Evolutionary conservation across 2,329 filamentous ascomycete genomes (phyloP).

Genomic region (Colletotrichum acutatum): DNA sequence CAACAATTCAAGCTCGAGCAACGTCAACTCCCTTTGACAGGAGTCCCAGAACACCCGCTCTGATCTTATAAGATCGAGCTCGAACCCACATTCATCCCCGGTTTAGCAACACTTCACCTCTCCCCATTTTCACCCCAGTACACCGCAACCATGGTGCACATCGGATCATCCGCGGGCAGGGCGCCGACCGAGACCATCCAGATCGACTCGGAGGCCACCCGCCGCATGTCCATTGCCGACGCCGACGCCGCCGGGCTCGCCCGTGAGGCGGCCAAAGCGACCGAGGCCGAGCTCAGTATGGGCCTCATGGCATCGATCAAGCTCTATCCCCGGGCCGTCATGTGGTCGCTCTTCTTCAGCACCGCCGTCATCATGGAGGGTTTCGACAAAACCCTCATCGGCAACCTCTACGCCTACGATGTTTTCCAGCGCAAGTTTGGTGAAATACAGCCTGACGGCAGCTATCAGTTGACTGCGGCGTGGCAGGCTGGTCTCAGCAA

Average conservation of each 20-base stretch:
- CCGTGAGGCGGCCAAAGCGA: conserved; percentile 49
- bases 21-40: background rate
- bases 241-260: conserved; percentile 12
- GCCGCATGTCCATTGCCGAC: conserved; percentile 5
- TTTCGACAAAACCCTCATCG: conserved; percentile 34
- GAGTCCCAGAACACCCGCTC: background rate
- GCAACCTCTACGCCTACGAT: conserved; percentile 34
- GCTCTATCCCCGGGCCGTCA: conserved; percentile 56
- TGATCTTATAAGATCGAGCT: background rate
- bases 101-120: background rate
- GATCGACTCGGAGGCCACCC: conserved; percentile 16
- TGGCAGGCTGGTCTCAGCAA: conserved; percentile 66
- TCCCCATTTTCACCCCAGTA: background rate
- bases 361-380: conserved; percentile 54
- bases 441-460: conserved; percentile 44
- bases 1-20: background rate
- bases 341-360: conserved; percentile 54
- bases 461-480: conserved; percentile 55
- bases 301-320: conserved; percentile 50
- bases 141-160: conserved; percentile 5
- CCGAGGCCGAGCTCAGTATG: conserved; percentile 51
- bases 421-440: conserved; percentile 54
- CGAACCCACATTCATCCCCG: background rate
- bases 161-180: conserved; percentile 7
- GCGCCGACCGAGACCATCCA: conserved; percentile 1